These are phyloP conservation scores for Oryza glumipatula DNA, from an alignment of 176 grass and related monocot species.

Conservation along the genomic window DNA sequence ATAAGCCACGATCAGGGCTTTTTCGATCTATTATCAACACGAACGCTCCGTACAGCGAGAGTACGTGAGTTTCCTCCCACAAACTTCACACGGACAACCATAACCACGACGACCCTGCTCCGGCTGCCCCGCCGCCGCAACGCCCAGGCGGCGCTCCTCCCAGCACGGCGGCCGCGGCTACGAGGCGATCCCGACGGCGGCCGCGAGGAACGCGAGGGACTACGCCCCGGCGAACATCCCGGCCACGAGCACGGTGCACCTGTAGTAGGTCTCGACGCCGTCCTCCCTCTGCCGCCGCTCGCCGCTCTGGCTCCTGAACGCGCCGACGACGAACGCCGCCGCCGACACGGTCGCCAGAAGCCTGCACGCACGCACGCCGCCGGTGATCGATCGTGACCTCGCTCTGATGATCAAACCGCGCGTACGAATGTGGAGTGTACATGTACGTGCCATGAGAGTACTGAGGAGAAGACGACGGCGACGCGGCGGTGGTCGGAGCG, in stretches of 20 bases:
- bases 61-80: no score
- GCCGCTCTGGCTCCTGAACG: constrained; percentile 7
- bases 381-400: background rate
- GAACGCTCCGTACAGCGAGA: no score
- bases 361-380: background rate
- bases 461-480: background rate
- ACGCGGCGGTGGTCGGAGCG: background rate
- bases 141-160: background rate
- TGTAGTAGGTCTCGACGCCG: background rate
- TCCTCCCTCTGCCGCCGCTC: constrained; percentile 2
- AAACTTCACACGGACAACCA: background rate
- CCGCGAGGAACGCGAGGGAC: background rate
- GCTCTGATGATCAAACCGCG: no score
- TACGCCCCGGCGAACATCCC: constrained; percentile 27
- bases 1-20: no score
- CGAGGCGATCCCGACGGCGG: constrained; percentile 27
- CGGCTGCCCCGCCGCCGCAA: background rate
- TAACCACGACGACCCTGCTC: background rate
- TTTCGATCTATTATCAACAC: no score
- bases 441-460: constrained; percentile 12
- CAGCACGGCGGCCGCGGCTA: constrained; percentile 21
- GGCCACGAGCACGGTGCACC: constrained; percentile 7
- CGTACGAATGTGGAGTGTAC: background rate
- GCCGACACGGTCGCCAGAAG: background rate
- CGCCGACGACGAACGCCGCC: constrained; percentile 21